phyloP scores from a whole-genome alignment of 768 basidiomycete genomes.

The Suillus alpinus region DNA sequence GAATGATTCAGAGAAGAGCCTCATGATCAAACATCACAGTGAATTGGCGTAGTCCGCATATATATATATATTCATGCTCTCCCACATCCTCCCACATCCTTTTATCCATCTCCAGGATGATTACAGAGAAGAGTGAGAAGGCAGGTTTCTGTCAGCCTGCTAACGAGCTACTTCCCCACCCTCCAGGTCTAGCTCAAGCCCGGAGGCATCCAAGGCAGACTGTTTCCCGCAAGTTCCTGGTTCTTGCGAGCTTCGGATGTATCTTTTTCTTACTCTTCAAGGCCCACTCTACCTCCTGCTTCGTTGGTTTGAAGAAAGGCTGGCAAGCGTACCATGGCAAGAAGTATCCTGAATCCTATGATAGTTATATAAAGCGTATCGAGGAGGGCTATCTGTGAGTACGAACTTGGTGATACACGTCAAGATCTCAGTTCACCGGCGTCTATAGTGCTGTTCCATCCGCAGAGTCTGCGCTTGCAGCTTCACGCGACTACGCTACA shows the following conservation, averaged over 20 bases:
- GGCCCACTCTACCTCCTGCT: slow-evolving; percentile 2
- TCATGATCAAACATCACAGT: slow-evolving; percentile 6
- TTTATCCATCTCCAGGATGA: slow-evolving; percentile 11
- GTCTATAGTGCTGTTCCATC: slow-evolving; percentile 51
- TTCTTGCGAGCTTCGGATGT: slow-evolving; percentile 7
- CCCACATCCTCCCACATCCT: neutral
- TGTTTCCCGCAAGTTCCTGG: slow-evolving; percentile 6
- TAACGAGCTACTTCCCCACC: slow-evolving; percentile 10
- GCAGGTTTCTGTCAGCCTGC: slow-evolving; percentile 1
- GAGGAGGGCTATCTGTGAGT: slow-evolving; percentile 38
- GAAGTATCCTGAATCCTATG: slow-evolving; percentile 6
- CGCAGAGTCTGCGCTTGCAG: slow-evolving; percentile 52
- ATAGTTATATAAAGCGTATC: slow-evolving; percentile 13
- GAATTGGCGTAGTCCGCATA: neutral
- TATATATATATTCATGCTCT: neutral
- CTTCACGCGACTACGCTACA: slow-evolving; percentile 57
- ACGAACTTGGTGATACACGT: neutral
- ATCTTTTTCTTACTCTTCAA: slow-evolving; percentile 13
- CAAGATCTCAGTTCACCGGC: neutral
- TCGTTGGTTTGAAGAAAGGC: neutral
- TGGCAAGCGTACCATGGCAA: neutral
- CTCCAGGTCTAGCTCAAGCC: slow-evolving; percentile 7
- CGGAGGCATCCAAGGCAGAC: neutral
- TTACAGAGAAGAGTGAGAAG: slow-evolving; percentile 13
- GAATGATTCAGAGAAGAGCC: too few relatives aligned